phyloP scores from a whole-genome alignment of 306 rosid genomes.

The Cicer pinnatifidum region DNA sequence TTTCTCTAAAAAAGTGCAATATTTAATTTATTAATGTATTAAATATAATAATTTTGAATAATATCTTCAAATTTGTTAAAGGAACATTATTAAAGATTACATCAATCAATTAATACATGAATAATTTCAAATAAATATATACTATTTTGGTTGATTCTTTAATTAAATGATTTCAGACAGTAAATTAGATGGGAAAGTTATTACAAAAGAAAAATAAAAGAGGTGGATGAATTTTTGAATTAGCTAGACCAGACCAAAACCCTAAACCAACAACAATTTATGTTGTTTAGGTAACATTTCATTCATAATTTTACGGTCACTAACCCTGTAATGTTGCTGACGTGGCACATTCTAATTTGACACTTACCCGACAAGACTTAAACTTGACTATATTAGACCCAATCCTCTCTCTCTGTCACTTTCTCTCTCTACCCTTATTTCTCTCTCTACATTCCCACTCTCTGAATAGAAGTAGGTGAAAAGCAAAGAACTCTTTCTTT shows the following conservation, averaged over 20 bases:
- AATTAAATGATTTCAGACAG: not conserved
- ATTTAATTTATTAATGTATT: too few species aligned
- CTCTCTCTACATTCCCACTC: constrained; percentile 42
- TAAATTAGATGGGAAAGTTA: not conserved
- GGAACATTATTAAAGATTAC: not conserved
- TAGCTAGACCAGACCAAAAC: not conserved
- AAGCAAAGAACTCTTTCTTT: constrained; percentile 52
- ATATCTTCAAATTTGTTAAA: not conserved
- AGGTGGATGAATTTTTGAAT: constrained; percentile 39
- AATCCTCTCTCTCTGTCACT: constrained; percentile 20
- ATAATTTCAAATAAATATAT: not conserved
- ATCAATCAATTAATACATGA: not conserved
- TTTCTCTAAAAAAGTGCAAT: too few species aligned
- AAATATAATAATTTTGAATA: not conserved
- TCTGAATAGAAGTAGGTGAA: constrained; percentile 67
- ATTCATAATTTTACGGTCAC: constrained; percentile 32
- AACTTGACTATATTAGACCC: constrained; percentile 60
- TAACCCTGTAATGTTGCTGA: constrained; percentile 14
- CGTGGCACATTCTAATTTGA: constrained; percentile 52
- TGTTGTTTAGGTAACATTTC: constrained; percentile 47
- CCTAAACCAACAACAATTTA: constrained; percentile 43
- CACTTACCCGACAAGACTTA: constrained; percentile 25
- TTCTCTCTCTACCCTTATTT: constrained; percentile 37
- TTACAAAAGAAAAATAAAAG: not conserved
- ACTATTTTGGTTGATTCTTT: constrained; percentile 5